These are phyloP conservation scores for Fraxinus excelsior DNA, from an alignment of 257 asterid species.

Conservation along the genomic window DNA sequence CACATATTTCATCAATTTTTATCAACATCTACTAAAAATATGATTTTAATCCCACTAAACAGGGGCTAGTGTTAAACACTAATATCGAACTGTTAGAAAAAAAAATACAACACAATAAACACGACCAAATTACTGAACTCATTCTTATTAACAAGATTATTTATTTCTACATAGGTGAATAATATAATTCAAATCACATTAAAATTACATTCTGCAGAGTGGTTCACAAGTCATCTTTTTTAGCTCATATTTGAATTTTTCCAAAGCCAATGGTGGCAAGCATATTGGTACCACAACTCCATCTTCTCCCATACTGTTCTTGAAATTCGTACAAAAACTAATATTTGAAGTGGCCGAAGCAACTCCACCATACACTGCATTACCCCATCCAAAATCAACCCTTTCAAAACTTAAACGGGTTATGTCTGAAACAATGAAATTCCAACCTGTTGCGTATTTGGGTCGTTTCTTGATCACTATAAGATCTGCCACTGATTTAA, in stretches of 20 bases:
- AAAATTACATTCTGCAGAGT: too few species aligned
- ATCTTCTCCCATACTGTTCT: background rate
- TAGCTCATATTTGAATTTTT: constrained; percentile 20
- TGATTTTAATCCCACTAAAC: too few species aligned
- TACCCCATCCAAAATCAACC: constrained; percentile 26
- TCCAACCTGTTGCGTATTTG: background rate
- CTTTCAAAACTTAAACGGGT: background rate
- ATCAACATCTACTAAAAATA: too few species aligned
- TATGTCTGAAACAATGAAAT: constrained; percentile 7
- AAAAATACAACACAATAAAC: too few species aligned
- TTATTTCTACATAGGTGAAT: too few species aligned
- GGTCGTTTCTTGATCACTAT: constrained; percentile 3
- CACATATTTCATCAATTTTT: too few species aligned
- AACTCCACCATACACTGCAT: constrained; percentile 5
- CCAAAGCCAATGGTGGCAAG: constrained; percentile 22
- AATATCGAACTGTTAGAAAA: too few species aligned
- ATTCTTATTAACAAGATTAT: too few species aligned
- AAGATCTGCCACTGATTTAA: too few species aligned
- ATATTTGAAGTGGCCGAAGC: background rate
- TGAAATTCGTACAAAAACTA: background rate
- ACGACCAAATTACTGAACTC: too few species aligned
- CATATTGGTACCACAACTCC: constrained; percentile 22
- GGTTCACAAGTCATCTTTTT: background rate
- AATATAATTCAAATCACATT: too few species aligned
- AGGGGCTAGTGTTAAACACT: too few species aligned